Conservation (phyloP, 768 basidiomycete species). For the Agaricus sinodeliciosus region DNA sequence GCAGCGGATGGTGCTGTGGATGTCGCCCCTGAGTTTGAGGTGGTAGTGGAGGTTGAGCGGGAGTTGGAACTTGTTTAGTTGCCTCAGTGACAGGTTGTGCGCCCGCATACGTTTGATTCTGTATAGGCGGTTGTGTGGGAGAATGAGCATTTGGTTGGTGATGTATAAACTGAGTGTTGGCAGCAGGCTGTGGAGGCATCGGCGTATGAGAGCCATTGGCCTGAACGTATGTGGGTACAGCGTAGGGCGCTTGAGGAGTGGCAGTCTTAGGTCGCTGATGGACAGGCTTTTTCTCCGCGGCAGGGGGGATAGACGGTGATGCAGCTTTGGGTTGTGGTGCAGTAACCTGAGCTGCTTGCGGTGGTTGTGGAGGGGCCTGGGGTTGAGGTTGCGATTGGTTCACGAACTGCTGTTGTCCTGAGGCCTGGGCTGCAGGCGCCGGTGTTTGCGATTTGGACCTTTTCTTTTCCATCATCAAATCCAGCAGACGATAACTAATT, state of each 20-base stretch:
- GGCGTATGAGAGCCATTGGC: constrained; percentile 29
- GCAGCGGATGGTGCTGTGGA: constrained; percentile 11
- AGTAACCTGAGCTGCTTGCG: constrained; percentile 17
- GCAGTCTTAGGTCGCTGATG: constrained; percentile 17
- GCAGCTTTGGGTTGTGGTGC: constrained; percentile 24
- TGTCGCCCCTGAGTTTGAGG: neutral
- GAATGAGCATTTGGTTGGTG: constrained; percentile 21
- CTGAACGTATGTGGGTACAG: constrained; percentile 20
- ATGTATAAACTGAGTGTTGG: constrained; percentile 26
- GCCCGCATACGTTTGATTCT: constrained; percentile 28
- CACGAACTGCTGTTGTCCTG: constrained; percentile 20
- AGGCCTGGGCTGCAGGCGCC: constrained; percentile 24
- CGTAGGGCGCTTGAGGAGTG: constrained; percentile 22
- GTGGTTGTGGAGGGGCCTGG: constrained; percentile 14
- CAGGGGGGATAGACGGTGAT: constrained; percentile 14
- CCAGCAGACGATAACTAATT: constrained; percentile 52
- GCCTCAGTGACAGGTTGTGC: constrained; percentile 27
- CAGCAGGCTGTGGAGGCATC: constrained; percentile 20
- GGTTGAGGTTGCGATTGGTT: constrained; percentile 14
- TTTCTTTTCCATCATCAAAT: constrained; percentile 26
- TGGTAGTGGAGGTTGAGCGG: constrained; percentile 21
- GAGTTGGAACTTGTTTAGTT: constrained; percentile 28
- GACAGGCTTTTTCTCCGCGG: constrained; percentile 20
- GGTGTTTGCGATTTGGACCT: constrained; percentile 19
- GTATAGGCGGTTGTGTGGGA: constrained; percentile 30